Evolutionary conservation across 345 rosid genomes (phyloP), one percentile per base, ranked within the genome.

Genomic region (Citrus cavaleriei): DNA sequence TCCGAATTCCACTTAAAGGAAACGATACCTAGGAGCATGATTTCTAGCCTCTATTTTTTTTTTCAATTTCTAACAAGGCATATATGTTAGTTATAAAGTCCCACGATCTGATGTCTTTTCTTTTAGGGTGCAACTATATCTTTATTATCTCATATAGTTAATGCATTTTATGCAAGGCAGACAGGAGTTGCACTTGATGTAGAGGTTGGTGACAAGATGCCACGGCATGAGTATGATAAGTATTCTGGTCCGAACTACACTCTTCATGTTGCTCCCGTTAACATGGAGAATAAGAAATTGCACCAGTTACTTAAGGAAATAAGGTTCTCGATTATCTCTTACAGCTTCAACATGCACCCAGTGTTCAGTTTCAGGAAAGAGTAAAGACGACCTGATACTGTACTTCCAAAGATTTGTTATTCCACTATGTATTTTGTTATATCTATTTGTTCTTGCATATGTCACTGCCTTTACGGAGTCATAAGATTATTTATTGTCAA

Each of bases 331-430:
- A 93, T 7, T 80, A 96, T 86, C 97, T 96, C 80, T 90, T 97
- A 63, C 93, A 75, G 83, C 95, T 96, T 82, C 93, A 87, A 87
- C 99, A 96, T 91, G 98, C 98, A 72, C 98, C 99, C 64, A 90
- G 98, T 81, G 93, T 94, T 38, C 97, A 84, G 68, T 96, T 96
- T 84, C 97, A 91, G 80, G 99, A 94, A 85, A 88, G 92, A 74
- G 83, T 98, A 94, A 85, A 88, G 95, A 74, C 91, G 87, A 32
- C 97, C 97, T 70, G 94, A 93, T 73, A 91, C 97, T 30, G 90
- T 89, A 84, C 63, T 89, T 81, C 90, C 93, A 60, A 93, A 92
- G 93, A 93, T 92, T 60, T 73, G 83, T 82, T 76, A 28, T 80
- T 60, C 32, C 8, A 60, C 62, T 46, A 25, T 49, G 27, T 46